Percentiles rank a stretch among this genome's conserved stretches.
Conservation (phyloP, 371 early-diverging fungal genomes). For the Gilbertella persicaria region DNA sequence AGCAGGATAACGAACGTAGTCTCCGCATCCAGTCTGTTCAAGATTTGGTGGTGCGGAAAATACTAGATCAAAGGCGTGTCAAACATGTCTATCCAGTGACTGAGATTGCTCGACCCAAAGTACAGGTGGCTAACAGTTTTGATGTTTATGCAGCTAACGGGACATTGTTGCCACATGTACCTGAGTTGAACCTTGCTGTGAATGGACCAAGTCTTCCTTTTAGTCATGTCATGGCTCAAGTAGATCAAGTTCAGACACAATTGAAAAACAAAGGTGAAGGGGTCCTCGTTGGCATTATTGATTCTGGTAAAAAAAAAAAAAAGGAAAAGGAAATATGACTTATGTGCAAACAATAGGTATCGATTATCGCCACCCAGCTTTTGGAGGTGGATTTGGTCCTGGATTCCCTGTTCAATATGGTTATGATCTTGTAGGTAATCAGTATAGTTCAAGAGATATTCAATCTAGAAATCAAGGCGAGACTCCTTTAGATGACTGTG, state of each 20-base stretch:
- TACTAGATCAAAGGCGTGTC: constrained; percentile 22
- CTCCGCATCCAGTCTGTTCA: constrained; percentile 4
- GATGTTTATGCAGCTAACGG: background rate
- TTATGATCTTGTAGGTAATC: constrained; percentile 59
- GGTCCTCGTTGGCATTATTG: constrained; percentile 68
- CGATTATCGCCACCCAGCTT: constrained; percentile 71
- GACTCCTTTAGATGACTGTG: constrained; percentile 23
- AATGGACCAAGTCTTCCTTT: constrained; percentile 8
- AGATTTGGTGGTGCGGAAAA: constrained; percentile 12
- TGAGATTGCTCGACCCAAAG: constrained; percentile 33
- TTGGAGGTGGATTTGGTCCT: constrained; percentile 67
- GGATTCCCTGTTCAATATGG: constrained; percentile 59
- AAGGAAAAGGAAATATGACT: too few species aligned
- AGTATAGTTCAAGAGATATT: constrained; percentile 21
- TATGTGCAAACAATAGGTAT: too few species aligned
- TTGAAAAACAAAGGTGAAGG: constrained; percentile 61
- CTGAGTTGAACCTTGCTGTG: background rate
- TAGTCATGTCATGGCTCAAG: constrained; percentile 63
- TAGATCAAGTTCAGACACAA: constrained; percentile 47
- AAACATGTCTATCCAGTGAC: constrained; percentile 39
- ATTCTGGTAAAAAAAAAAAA: constrained; percentile 56
- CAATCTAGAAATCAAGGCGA: constrained; percentile 3
- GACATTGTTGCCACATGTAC: background rate
- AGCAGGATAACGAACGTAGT: too few species aligned
- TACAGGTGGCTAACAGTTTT: background rate